Evolutionary conservation across 371 early-diverging fungal genomes (phyloP), one percentile per base, ranked within the genome.

Genomic region (Coemansia sp.): DNA sequence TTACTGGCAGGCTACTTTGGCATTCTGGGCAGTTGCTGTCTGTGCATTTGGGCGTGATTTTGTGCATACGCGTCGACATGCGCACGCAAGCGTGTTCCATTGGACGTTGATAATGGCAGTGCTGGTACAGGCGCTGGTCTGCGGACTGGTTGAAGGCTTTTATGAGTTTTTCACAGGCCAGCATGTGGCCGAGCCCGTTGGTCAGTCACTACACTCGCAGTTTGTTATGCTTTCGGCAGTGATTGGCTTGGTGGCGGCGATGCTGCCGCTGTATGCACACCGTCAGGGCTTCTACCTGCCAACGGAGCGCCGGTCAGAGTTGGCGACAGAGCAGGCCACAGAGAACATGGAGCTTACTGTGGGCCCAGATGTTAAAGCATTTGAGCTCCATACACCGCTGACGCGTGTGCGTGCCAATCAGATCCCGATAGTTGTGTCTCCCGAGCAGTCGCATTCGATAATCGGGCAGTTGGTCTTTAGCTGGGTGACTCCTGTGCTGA

Each of bases 381-480:
- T 9, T 17, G 77, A 68, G 57, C 68, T 72, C 46, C 28, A 56
- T 1, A 73, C 77, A 36, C 54, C 77, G 44, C 69, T 76, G 57
- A 65, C 60, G 17, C 62, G 58, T 5, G 49, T 49, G 54, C 57
- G 64, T 8, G 19, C 46, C 12, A 65, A 73, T 5, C 61, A 68
- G 19, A 52, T 58, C 1, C 77, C 73, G 7, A n/a, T 69, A 52
- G 69, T 63, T 13, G n/a, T 12, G n/a, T 62, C 77, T 32, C 77
- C 77, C 2, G 74, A 77, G 56, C 29, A 36, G 12, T 40, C 53
- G 15, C 26, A 58, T 19, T 77, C 77, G 63, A 9, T 61, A 0
- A 24, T 77, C 2, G 70, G 55, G 11, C 81, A 85, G 39, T 73
- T 94, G 6, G 86, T 90, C 0, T 82, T 82, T 24, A 32, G 61